Base-by-base conservation (phyloP, 805 yeast species). In the Candida quercuum region DNA sequence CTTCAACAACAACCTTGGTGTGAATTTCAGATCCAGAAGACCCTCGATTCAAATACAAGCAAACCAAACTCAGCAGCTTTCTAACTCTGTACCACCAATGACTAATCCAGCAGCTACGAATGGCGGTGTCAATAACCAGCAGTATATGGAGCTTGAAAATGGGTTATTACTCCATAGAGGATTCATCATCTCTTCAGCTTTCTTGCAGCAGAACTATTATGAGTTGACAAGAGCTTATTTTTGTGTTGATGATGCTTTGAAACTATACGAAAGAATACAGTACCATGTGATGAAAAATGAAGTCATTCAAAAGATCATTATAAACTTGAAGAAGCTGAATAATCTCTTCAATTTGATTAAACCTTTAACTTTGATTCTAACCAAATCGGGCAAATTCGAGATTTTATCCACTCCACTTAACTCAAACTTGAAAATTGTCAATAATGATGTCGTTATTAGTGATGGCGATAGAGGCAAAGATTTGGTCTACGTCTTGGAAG, bases 391-490 rank as follows among this genome's bases (percentile, higher is more conserved):
- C 15, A 78, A 80, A 55, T 65, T 81, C 48, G 94, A 85, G 56
- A 69, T 84, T 22, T 66, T 82, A 28, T 78, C 86, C 2, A 74
- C 78, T 24, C 84, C 87, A 4, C 71, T 72, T 41, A 74, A 74
- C 48, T 73, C 87, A 12, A 82, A 81, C 49, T 63, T 84, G 35
- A 60, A 60, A 35, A 63, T 84, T 42, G 71, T 67, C 43, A 67
- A 74, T 32, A 68, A 74, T 39, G 93, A 85, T 58, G 67, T 84
- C 52, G 84, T 83, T 9, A 77, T 84, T 15, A 81, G 82, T 39
- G 93, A 85, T 60, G 94, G 93, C 38, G 94, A 85, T 56, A 67
- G 93, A 43, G 94, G 94, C 21, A 81, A 81, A 50, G 94, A 85
- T 57, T 59, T 85, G 45, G 91, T 80, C 9, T 73, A 78, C 73